phyloP scores from a whole-genome alignment of 2,329 filamentous ascomycete genomes.

The Penicillium sp. region DNA sequence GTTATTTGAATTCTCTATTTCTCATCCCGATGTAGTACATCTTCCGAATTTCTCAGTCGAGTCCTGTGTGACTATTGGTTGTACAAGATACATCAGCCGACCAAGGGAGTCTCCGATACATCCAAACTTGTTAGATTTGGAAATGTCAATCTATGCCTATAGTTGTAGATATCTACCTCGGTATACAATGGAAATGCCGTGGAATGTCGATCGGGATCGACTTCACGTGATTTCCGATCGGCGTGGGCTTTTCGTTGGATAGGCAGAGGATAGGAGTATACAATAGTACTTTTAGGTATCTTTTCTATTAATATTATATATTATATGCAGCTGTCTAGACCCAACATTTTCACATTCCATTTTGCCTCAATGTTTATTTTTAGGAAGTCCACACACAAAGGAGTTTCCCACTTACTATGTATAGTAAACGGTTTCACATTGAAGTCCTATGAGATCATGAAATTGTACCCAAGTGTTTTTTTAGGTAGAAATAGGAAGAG shows the following conservation, averaged over 20 bases:
- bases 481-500: too few relatives aligned
- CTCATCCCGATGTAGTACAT: conserved; percentile 1
- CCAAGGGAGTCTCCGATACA: background rate
- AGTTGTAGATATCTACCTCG: too few relatives aligned
- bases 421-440: conserved; percentile 18
- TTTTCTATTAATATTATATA: background rate
- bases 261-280: too few relatives aligned
- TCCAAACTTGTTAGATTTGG: background rate
- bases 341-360: background rate
- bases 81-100: background rate
- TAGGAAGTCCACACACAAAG: background rate
- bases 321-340: background rate
- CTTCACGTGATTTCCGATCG: background rate
- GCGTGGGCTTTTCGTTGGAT: too few relatives aligned
- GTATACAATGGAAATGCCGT: too few relatives aligned
- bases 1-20: background rate
- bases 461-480: background rate
- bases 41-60: conserved; percentile 5
- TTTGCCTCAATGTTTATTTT: background rate
- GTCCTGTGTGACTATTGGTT: conserved; percentile 11
- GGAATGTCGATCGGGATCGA: background rate
- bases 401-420: conserved; percentile 3
- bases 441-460: conserved; percentile 2
- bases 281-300: too few relatives aligned
- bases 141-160: too few relatives aligned